Conservation (phyloP, 2,329 filamentous ascomycete genomes). For the Ophioceras dolichostomum region DNA sequence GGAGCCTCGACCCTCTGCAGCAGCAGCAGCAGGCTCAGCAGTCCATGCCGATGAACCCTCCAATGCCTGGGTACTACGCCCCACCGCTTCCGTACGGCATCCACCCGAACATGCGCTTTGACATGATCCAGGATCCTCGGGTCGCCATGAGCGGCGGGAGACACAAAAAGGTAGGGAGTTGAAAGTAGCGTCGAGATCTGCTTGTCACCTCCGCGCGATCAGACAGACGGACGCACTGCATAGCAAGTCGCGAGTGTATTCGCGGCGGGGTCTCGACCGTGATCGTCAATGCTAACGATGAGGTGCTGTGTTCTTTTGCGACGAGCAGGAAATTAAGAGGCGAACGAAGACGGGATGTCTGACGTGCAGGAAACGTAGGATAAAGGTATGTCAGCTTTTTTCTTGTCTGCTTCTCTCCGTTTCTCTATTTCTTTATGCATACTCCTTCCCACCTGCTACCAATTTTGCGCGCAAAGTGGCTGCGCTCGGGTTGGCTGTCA, state of each 20-base stretch:
- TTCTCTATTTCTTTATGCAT: constrained; percentile 5
- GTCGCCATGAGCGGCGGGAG: constrained; percentile 32
- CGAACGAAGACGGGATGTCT: constrained; percentile 52
- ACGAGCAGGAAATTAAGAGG: constrained; percentile 45
- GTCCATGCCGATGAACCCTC: constrained; percentile 18
- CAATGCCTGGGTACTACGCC: constrained; percentile 27
- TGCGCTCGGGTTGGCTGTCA: no score
- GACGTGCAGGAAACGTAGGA: constrained; percentile 48
- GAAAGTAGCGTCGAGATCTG: no score
- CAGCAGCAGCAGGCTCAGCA: constrained; percentile 9
- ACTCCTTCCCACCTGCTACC: no score
- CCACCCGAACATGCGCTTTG: constrained; percentile 28
- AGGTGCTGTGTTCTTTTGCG: not conserved
- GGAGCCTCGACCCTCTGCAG: constrained; percentile 11
- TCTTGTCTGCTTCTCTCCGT: not conserved
- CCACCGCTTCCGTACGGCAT: constrained; percentile 30
- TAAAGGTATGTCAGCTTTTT: constrained; percentile 38
- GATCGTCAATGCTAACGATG: no score
- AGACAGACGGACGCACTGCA: no score
- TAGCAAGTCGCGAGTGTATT: no score
- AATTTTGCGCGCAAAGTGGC: no score
- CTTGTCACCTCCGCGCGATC: no score
- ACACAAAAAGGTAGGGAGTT: constrained; percentile 41
- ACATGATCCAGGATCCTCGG: constrained; percentile 32
- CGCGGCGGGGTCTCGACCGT: no score